Evolutionary conservation across 225 moss, liverwort and hornwort genomes (phyloP).

Genomic region (Straminergon stramineum): DNA sequence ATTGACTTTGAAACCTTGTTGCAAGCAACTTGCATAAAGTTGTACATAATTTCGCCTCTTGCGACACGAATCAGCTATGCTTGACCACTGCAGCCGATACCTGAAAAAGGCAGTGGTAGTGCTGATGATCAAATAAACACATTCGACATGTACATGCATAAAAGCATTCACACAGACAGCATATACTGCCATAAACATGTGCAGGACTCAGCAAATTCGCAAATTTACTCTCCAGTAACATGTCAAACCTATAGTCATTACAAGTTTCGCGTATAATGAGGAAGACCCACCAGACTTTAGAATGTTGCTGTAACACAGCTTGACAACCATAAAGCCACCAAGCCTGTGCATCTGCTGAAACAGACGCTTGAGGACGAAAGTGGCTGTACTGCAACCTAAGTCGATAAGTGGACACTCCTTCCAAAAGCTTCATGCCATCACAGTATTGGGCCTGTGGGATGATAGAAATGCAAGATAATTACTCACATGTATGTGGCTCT

Average conservation of each 20-base stretch:
- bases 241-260: not conserved
- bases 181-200: not conserved
- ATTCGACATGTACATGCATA: not conserved
- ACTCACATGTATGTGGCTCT: not conserved
- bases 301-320: slow-evolving; percentile 91
- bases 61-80: slow-evolving; percentile 67
- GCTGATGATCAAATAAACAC: not conserved
- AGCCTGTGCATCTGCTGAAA: slow-evolving; percentile 52
- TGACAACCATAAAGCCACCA: slow-evolving; percentile 98
- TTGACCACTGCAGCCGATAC: slow-evolving; percentile 86
- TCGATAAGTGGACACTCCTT: slow-evolving; percentile 78
- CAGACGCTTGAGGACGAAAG: slow-evolving; percentile 71
- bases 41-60: slow-evolving; percentile 78
- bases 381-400: slow-evolving; percentile 84
- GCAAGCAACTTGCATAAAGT: slow-evolving; percentile 82
- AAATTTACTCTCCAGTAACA: not conserved
- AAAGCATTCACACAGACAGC: not conserved
- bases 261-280: not conserved
- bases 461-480: not conserved
- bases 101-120: slow-evolving; percentile 23
- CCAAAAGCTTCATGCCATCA: slow-evolving; percentile 98
- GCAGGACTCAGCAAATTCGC: not conserved
- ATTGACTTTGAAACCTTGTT: slow-evolving; percentile 80
- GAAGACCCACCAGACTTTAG: slow-evolving; percentile 72
- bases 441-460: slow-evolving; percentile 79